Base-by-base conservation (phyloP, 2,329 filamentous ascomycete species). In the Diaporthe australafricana region DNA sequence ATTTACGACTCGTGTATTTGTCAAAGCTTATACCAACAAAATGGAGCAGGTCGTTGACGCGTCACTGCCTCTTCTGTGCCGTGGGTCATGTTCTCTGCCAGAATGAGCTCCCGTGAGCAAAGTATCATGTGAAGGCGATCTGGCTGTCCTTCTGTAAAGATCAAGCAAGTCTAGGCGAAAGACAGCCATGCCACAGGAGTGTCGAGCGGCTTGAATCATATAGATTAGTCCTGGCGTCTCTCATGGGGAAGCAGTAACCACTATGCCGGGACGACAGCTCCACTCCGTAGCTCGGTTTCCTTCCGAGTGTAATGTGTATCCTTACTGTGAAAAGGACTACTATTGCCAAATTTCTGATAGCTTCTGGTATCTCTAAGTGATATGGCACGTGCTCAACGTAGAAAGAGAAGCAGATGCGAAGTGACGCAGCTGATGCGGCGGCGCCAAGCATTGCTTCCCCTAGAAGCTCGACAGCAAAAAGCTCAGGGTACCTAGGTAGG, bases 21-120 rank as follows among this genome's bases (percentile, higher is more conserved):
- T 73, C 56, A 45, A 73, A 66, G 72, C 72, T 73, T 73, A 73
- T 73, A 71, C 72, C 72, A 73, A 73, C 69, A 65, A 69, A 45
- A 73, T n/a, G 65, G 52, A 69, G 63, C 69, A 73, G 72, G 62
- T 73, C 66, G 63, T 53, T 45, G 52, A 70, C 60, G 35, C 32
- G 14, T 9, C 48, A 72, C 32, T 70, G 47, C 48, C 32, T 55
- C 32, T 6, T 50, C 30, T 11, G 27, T 62, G 47, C 47, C 27
- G 60, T 72, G 60, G 70, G 35, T n/a, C 50, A 20, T 56, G 50
- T 22, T 25, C 20, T 20, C 16, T 47, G 55, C 32, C 35, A 30
- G 38, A n/a, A 17, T 11, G 50, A n/a, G 22, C 9, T 32, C 22
- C 14, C 27, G 30, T 11, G 20, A 65, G 27, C 45, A 35, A 42